Base-by-base conservation (phyloP, 1,284 basidiomycete genomes). In the Afroboletus lepidellus region DNA sequence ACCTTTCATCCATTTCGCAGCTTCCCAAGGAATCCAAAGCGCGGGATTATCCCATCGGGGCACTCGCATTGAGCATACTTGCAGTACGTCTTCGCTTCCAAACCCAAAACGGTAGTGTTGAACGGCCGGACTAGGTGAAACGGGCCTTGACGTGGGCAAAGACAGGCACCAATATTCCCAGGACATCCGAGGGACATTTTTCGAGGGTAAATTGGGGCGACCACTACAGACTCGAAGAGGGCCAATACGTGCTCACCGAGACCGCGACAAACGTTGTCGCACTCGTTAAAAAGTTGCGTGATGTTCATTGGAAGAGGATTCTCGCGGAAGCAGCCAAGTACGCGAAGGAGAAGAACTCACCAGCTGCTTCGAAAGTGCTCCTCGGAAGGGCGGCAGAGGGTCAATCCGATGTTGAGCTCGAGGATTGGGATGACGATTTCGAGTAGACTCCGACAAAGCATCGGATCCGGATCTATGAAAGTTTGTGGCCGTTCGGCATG, bases 361-460 rank as follows among this genome's bases (percentile, higher is more conserved):
- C 30, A 7, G 3, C 6, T 18, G 5, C 18, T 9, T 20, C 29
- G 24, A 36, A 42, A 29, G 29, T 16, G 2, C 21, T 34, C 24
- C 24, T 36, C 11, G 8, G 11, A 36, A 27, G 18, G 12, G 36
- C 15, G 20, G 33, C 16, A 12, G 41, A 29, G 15, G 15, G 8
- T 6, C 25, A 43, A n/a, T 49, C 48, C 16, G 48, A 49, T 42
- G 36, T 49, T 20, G 41, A 43, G 8, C 20, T 49, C 11, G 32
- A 49, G 6, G 48, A 48, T n/a, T 49, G 39, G 41, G 47, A 48
- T 18, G 47, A 48, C 32, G 27, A 30, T 8, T 47, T 47, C 7
- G 46, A 48, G 21, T 48, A 29, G 24, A 30, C 16, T 13, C 41
- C n/a, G 15, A 29, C 29, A 7, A 15, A 15, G 8, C 32, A 12